phyloP scores from a whole-genome alignment of 2,329 filamentous ascomycete species.

The Ophiostoma perfectum region DNA sequence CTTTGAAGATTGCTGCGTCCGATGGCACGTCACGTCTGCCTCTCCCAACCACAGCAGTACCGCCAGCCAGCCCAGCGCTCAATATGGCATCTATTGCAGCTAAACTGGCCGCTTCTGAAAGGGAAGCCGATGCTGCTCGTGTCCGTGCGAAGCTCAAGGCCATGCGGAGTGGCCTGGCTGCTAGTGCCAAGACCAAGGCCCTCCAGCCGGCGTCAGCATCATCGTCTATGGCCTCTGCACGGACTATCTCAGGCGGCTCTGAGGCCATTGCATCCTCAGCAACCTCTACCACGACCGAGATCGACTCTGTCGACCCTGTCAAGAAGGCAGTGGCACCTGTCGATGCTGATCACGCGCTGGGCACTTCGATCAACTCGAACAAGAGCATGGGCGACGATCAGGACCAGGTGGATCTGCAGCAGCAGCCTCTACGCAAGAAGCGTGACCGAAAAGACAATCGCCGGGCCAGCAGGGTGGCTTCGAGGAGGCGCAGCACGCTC shows the following conservation, averaged over 20 bases:
- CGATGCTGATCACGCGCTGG: not conserved
- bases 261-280: not conserved
- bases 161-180: slow-evolving; percentile 34
- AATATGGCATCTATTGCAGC: slow-evolving; percentile 58
- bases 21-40: slow-evolving; percentile 23
- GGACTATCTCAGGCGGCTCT: not conserved
- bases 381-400: slow-evolving; percentile 2
- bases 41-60: slow-evolving; percentile 28
- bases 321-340: slow-evolving; percentile 16
- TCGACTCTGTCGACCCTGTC: slow-evolving; percentile 22
- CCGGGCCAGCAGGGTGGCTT: slow-evolving; percentile 51
- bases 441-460: slow-evolving; percentile 34
- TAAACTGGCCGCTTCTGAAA: slow-evolving; percentile 59
- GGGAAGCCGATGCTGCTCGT: slow-evolving; percentile 58
- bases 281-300: not conserved
- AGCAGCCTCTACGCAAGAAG: slow-evolving; percentile 44
- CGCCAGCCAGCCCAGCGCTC: slow-evolving; percentile 50
- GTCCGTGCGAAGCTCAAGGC: slow-evolving; percentile 59
- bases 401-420: not conserved
- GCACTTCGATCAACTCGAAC: slow-evolving; percentile 1
- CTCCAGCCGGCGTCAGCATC: slow-evolving; percentile 20
- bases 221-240: not conserved
- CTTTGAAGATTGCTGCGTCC: slow-evolving; percentile 24
- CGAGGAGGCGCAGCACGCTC: slow-evolving; percentile 65
- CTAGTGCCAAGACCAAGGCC: slow-evolving; percentile 1